A percentile compares a stretch with the other conserved stretches of the same genome.
These are phyloP conservation scores for Fraxinus sp. DNA, from an alignment of 305 asterid species.

Conservation along the genomic window DNA sequence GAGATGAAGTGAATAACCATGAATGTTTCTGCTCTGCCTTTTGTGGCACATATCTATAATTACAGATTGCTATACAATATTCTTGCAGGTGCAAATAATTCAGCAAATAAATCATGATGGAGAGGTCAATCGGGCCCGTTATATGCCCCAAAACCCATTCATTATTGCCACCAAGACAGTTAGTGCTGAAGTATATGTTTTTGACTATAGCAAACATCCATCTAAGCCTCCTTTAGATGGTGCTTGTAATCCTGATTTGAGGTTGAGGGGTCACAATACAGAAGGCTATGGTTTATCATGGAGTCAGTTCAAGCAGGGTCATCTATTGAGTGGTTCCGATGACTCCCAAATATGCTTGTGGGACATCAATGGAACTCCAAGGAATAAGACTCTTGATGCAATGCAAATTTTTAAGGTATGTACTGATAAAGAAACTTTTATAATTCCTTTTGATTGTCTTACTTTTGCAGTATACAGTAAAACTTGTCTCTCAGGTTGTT, in stretches of 20 bases:
- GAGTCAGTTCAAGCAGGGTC: conserved; percentile 87
- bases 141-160: conserved; percentile 87
- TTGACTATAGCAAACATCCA: conserved; percentile 89
- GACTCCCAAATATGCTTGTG: conserved; percentile 91
- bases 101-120: conserved; percentile 96
- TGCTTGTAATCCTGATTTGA: conserved; percentile 85
- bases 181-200: conserved; percentile 85
- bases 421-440: not conserved
- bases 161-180: conserved; percentile 84
- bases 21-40: not conserved
- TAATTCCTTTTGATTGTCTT: not conserved
- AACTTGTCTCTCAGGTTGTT: not conserved
- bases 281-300: conserved; percentile 96
- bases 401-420: conserved; percentile 81
- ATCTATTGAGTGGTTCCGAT: conserved; percentile 86
- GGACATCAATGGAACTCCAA: conserved; percentile 85
- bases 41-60: not conserved
- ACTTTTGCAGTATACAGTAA: not conserved
- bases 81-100: conserved; percentile 80
- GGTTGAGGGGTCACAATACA: conserved; percentile 82
- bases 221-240: conserved; percentile 92
- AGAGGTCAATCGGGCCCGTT: conserved; percentile 92
- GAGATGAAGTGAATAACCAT: not conserved
- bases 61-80: not conserved
- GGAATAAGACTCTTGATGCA: conserved; percentile 73